Evolutionary conservation across 2,329 filamentous ascomycete genomes (phyloP).

Genomic region (Calonectria leucothoes): DNA sequence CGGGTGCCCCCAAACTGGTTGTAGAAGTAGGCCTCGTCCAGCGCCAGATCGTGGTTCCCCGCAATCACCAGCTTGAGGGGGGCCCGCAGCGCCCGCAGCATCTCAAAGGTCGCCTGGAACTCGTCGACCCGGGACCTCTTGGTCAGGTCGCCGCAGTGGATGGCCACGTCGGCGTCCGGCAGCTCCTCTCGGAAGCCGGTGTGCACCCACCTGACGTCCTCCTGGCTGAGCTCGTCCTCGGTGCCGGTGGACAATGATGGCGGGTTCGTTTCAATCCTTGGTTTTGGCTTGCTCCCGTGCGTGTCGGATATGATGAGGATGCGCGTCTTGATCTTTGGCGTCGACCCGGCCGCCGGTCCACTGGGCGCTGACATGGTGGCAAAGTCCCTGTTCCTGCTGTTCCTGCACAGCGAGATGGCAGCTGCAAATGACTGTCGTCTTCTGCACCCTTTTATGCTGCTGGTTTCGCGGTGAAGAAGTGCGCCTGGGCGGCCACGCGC

Average conservation of each 20-base stretch:
- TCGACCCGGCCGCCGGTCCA: conserved; percentile 43
- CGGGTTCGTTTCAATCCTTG: conserved; percentile 21
- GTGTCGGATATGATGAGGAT: conserved; percentile 55
- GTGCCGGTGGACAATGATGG: too few relatives aligned
- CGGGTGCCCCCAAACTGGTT: conserved; percentile 12
- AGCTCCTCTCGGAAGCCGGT: conserved; percentile 47
- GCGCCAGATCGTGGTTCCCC: conserved; percentile 65
- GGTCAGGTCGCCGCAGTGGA: conserved; percentile 67
- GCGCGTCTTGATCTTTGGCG: conserved; percentile 47
- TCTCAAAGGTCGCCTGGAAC: conserved; percentile 52
- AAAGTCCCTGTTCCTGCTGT: neutral
- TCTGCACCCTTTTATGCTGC: neutral
- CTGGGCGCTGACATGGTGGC: conserved; percentile 60
- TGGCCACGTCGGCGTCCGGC: conserved; percentile 57
- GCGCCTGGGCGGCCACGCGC: neutral
- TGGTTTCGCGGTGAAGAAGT: neutral
- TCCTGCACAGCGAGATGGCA: neutral
- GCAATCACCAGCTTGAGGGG: conserved; percentile 66
- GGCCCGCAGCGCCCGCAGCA: conserved; percentile 56
- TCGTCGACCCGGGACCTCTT: conserved; percentile 54
- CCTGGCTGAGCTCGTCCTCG: conserved; percentile 38
- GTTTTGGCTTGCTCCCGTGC: conserved; percentile 42
- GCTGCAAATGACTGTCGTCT: neutral
- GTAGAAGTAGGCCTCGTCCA: conserved; percentile 46
- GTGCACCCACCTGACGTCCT: conserved; percentile 20